Conservation (phyloP, 192 early-diverging fungal genomes). For the Allomyces macrogynus region DNA sequence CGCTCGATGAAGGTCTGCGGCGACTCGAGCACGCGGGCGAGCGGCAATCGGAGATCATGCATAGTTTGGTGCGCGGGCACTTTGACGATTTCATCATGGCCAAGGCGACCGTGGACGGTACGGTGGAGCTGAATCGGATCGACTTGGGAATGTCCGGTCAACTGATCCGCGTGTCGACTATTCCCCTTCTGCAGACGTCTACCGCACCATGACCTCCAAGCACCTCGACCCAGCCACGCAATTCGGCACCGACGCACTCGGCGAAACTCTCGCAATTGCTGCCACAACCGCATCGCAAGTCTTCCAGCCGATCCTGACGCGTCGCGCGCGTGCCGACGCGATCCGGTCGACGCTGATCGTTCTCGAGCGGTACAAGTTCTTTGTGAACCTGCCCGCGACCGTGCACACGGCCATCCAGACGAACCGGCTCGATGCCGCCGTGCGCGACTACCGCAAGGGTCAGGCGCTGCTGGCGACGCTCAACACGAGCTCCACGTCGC, state of each 20-base stretch:
- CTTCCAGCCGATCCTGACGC: constrained; percentile 67
- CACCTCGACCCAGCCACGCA: constrained; percentile 19
- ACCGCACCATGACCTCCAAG: background rate
- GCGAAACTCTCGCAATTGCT: background rate
- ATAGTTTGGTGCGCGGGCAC: constrained; percentile 77
- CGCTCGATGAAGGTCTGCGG: constrained; percentile 56
- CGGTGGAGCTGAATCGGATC: constrained; percentile 50
- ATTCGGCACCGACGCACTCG: constrained; percentile 11
- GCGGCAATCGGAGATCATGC: constrained; percentile 62
- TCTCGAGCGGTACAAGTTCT: constrained; percentile 91
- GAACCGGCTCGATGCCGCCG: constrained; percentile 72
- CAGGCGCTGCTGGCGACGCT: constrained; percentile 41
- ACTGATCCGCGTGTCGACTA: background rate
- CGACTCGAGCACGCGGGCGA: constrained; percentile 48
- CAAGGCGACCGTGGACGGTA: constrained; percentile 91
- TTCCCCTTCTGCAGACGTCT: background rate
- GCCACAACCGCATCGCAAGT: constrained; percentile 39
- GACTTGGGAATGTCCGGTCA: constrained; percentile 6
- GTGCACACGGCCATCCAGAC: constrained; percentile 63
- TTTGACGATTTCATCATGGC: constrained; percentile 94
- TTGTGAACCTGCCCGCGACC: constrained; percentile 84
- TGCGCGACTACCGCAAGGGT: constrained; percentile 92
- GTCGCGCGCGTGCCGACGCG: constrained; percentile 68
- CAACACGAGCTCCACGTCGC: constrained; percentile 10
- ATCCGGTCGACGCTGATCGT: constrained; percentile 71